phyloP scores from a whole-genome alignment of 2,329 filamentous ascomycete species.

The Colletotrichum somersetense region DNA sequence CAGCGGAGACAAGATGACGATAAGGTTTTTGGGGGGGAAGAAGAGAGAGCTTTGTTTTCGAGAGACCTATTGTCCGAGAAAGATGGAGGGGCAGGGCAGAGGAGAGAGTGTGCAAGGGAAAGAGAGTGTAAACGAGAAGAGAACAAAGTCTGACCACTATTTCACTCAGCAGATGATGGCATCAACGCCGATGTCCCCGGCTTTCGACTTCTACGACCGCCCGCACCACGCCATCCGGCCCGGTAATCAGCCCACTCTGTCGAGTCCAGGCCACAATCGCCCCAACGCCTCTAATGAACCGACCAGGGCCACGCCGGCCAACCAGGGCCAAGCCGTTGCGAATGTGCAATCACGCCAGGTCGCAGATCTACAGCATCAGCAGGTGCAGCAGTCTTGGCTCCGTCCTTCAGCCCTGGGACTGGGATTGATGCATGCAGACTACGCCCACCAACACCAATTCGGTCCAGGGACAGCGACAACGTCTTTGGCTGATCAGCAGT shows the following conservation, averaged over 20 bases:
- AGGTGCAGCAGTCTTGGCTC: constrained; percentile 4
- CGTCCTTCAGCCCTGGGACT: constrained; percentile 29
- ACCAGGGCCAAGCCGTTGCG: neutral
- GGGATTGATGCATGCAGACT: constrained; percentile 28
- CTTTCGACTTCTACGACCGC: constrained; percentile 32
- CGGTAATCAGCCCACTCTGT: constrained; percentile 37
- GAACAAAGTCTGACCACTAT: constrained; percentile 35
- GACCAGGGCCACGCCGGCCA: neutral
- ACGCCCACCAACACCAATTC: constrained; percentile 21
- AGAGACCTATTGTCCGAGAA: neutral
- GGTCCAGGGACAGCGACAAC: constrained; percentile 8
- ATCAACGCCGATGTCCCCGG: constrained; percentile 35
- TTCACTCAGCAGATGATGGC: constrained; percentile 42
- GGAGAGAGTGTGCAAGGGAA: neutral
- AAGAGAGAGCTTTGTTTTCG: neutral
- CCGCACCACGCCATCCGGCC: constrained; percentile 38
- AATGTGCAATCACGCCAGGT: constrained; percentile 27
- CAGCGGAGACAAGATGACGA: constrained; percentile 15
- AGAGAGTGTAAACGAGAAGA: neutral
- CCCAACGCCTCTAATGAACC: constrained; percentile 23
- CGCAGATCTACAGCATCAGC: constrained; percentile 15
- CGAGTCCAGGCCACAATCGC: constrained; percentile 24
- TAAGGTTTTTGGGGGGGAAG: constrained; percentile 1
- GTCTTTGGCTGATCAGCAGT: constrained; percentile 28
- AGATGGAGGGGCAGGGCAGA: neutral